A percentile compares a stretch with the other conserved stretches of the same genome.
Evolutionary conservation across 1,284 basidiomycete genomes (phyloP).

Genomic region (Marasmius sp.): DNA sequence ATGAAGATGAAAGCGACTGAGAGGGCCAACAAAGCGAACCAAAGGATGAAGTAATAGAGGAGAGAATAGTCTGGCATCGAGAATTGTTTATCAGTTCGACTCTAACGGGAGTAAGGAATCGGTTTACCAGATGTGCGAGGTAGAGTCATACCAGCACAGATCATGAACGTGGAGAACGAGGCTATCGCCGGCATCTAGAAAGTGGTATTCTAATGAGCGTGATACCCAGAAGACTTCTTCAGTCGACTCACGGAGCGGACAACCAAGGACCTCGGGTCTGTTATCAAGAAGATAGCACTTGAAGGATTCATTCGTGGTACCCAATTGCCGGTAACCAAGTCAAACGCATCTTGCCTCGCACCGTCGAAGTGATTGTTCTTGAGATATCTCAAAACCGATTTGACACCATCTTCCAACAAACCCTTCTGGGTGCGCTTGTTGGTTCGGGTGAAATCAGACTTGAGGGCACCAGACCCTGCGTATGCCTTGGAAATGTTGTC

Average conservation of each 20-base stretch:
- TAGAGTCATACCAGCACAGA: conserved; percentile 79
- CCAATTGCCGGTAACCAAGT: conserved; percentile 93
- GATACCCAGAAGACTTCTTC: neutral
- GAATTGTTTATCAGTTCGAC: conserved; percentile 1
- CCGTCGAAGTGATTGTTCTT: conserved; percentile 99
- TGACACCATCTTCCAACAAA: conserved; percentile 83
- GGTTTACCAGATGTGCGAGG: conserved; percentile 80
- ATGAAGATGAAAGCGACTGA: conserved; percentile 72
- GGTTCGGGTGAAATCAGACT: conserved; percentile 95
- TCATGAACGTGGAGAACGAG: conserved; percentile 84
- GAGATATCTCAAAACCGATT: conserved; percentile 85
- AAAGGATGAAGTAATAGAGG: conserved; percentile 77
- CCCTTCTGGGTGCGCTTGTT: conserved; percentile 87
- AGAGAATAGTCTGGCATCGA: conserved; percentile 68
- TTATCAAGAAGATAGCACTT: conserved; percentile 63
- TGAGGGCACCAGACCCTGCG: conserved; percentile 93
- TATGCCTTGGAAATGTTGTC: conserved; percentile 92
- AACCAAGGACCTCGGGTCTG: conserved; percentile 78
- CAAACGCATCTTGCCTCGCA: conserved; percentile 90
- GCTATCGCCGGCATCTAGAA: conserved; percentile 82
- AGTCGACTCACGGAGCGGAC: conserved; percentile 72
- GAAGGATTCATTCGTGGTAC: conserved; percentile 72
- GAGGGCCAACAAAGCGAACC: conserved; percentile 65
- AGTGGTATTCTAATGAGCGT: conserved; percentile 7
- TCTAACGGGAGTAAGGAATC: conserved; percentile 9